Percentiles rank a stretch among this genome's conserved stretches.
Conservation (phyloP, 2,329 filamentous ascomycete species). For the Diplocarpon rosae region DNA sequence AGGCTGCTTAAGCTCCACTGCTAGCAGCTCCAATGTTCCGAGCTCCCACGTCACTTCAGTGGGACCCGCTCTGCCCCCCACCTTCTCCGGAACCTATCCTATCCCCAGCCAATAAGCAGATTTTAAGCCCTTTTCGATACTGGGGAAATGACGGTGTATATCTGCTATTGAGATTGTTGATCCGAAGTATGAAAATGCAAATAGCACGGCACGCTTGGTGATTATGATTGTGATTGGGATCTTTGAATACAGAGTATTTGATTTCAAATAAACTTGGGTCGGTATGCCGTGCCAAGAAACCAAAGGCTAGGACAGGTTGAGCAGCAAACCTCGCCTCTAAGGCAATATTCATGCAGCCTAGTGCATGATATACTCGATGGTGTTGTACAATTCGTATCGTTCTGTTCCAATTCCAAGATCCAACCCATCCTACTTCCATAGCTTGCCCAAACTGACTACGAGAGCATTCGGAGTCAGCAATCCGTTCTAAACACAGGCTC, state of each 20-base stretch:
- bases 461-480: too few relatives aligned
- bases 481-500: too few relatives aligned
- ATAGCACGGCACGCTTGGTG: too few relatives aligned
- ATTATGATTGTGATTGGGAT: too few relatives aligned
- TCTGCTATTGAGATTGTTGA: too few relatives aligned
- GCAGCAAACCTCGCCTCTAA: not conserved
- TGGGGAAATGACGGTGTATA: not conserved
- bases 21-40: conserved; percentile 1
- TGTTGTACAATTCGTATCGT: conserved; percentile 23
- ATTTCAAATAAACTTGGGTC: too few relatives aligned
- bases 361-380: conserved; percentile 8
- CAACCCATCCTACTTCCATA: conserved; percentile 56
- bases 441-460: conserved; percentile 58
- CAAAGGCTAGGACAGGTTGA: too few relatives aligned
- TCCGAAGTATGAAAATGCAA: too few relatives aligned
- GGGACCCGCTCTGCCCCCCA: conserved; percentile 4
- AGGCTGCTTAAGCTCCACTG: not conserved
- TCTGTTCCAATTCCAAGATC: not conserved
- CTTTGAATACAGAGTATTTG: too few relatives aligned
- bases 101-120: not conserved
- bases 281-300: too few relatives aligned
- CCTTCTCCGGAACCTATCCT: conserved; percentile 1
- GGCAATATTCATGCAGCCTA: not conserved
- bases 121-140: not conserved
- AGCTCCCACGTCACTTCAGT: conserved; percentile 7